Base-by-base conservation (phyloP, 257 asterid genomes). In the Hygrophila difformis region DNA sequence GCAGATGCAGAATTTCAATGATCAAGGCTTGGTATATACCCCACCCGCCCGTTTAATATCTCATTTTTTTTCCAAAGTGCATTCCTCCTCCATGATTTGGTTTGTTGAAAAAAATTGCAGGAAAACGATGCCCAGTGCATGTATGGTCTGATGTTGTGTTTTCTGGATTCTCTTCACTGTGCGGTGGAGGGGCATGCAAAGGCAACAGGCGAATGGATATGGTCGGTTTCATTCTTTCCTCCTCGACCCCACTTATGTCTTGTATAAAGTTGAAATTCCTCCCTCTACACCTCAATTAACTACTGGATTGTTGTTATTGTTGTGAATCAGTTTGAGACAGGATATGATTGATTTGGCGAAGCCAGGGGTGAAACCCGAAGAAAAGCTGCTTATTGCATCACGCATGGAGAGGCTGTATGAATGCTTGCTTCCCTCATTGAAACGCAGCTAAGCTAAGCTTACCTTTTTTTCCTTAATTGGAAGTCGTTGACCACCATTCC, bases 121-220 rank as follows among this genome's bases (percentile, higher is more conserved):
- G 93, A 79, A 63, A 71, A 64, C 26, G 96, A 89, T 77, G 92
- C 88, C 53, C 71, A 89, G 54, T 77, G 87, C 74, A 79, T 64
- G 78, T 82, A 75, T 4, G 98, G 96, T 18, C 63, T 85, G 71
- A 76, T 65, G 34, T 65, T 89, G 65, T 89, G 71, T 67, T 68
- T 78, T 67, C 82, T 89, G 51, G 96, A 89, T 67, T 80, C 92
- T 63, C 71, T 89, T 14, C 66, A 82, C 59, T 49, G 72, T 61
- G 79, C 80, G 2, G 92, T 82, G 72, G 96, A 85, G 80, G 61
- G 72, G 49, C 96, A 82, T 35, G 98, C 98, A 24, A 70, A 59
- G 53, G 87, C 75, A 33, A 82, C 98, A 3, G 94, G 92, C 37
- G 98, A 89, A 85, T 89, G 96, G 96, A 69, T 59, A 57, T 71